Evolutionary conservation across 305 asterid species (phyloP).

Genomic region (Andrographis paniculata): DNA sequence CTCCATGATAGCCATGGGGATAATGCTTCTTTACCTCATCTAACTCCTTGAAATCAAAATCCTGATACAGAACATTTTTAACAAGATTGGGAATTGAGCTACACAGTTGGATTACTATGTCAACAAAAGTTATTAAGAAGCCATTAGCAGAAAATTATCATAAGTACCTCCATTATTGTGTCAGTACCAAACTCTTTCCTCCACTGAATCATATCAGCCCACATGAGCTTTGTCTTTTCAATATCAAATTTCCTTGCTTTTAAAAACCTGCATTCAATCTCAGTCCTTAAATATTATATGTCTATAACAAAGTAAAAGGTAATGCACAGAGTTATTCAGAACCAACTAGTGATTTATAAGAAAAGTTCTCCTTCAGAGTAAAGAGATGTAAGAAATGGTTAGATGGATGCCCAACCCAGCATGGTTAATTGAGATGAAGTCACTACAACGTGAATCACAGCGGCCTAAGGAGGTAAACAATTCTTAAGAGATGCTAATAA

Average conservation of each 20-base stretch:
- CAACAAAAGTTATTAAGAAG: background rate
- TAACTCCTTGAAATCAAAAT: conserved; percentile 61
- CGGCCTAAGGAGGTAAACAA: conserved; percentile 5
- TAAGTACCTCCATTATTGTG: conserved; percentile 39
- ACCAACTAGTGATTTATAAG: background rate
- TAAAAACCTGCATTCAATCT: conserved; percentile 34
- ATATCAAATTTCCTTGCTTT: conserved; percentile 56
- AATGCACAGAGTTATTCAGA: background rate
- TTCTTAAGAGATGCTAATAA: background rate
- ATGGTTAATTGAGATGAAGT: conserved; percentile 4
- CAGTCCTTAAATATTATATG: background rate
- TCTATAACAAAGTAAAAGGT: background rate
- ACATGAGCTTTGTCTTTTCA: conserved; percentile 52
- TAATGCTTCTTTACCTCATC: conserved; percentile 55
- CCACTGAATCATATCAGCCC: conserved; percentile 67
- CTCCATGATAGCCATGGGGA: conserved; percentile 83
- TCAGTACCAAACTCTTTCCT: conserved; percentile 49
- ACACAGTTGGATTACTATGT: background rate
- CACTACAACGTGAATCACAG: conserved; percentile 3
- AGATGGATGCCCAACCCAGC: conserved; percentile 6
- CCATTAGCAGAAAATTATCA: background rate
- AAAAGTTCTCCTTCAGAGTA: background rate
- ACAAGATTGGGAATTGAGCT: background rate
- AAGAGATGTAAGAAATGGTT: conserved; percentile 2
- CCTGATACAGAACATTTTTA: conserved; percentile 28